Evolutionary conservation across 108 stramenopile genomes (phyloP), one percentile per base, ranked within the genome.

Genomic region (Nannochloropsis salina): DNA sequence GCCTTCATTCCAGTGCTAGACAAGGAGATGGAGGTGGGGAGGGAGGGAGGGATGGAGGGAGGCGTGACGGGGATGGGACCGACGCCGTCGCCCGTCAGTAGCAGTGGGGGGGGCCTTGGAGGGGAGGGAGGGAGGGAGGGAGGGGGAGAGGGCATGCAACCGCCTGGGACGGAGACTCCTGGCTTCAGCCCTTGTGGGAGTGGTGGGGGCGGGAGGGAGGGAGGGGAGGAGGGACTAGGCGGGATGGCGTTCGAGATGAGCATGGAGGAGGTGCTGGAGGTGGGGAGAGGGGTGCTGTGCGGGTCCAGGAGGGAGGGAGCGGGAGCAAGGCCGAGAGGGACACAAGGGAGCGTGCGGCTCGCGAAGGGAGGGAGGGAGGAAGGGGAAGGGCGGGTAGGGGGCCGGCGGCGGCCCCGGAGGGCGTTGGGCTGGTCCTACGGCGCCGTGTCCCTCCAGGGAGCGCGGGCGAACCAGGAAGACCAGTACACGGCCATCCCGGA

Each of bases 41-140:
- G 47, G 47, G 47, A 51, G 47, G 47, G 47, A 51, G 47, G 47
- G 47, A 51, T 9, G 47, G 47, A 51, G 47, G 47, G 47, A 51
- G 47, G 47, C 10, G 47, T 51, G 12, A 51, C 10, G 12, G 47
- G 47, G 47, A 51, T 9, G 47, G 47, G 12, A 12, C 47, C 47
- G 47, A 51, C 47, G 47, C 47, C 47, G 10, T 51, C 47, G 12
- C 47, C 47, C 10, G 12, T 51, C 10, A 12, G 47, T 51, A 51
- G 47, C 12, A 12, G 47, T 11, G 47, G 47, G 12, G 47, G 47
- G 47, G 47, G n/a, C n/a, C n/a, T n/a, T n/a, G n/a, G n/a, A n/a
- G n/a, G 47, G 12, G 47, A 51, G 47, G 47, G 47, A 51, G 47
- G 47, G 47, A 51, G 47, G 47, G 47, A 12, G 47, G 12, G 47